A percentile compares a stretch with the other conserved stretches of the same genome.
phyloP scores from a whole-genome alignment of 1,139 yeast genomes.

The Kurtzmaniella quercitrusa region DNA sequence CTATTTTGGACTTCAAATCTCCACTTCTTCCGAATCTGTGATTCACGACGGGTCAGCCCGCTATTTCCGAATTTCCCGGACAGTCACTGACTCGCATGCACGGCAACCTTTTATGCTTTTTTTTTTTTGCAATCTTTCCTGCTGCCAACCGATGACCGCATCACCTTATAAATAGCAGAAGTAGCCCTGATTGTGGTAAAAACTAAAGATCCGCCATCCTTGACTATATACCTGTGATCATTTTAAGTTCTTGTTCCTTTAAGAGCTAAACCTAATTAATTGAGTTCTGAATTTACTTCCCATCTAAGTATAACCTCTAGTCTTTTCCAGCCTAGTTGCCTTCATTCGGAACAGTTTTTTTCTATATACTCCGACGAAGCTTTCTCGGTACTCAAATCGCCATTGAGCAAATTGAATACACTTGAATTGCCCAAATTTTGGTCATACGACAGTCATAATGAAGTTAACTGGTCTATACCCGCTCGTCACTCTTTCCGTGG shows the following conservation, averaged over 20 bases:
- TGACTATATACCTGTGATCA: neutral
- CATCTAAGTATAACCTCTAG: neutral
- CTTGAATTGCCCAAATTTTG: neutral
- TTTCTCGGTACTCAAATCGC: no score
- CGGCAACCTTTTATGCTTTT: neutral
- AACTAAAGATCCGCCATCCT: neutral
- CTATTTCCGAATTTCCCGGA: constrained; percentile 1
- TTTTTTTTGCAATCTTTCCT: neutral
- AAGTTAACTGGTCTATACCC: neutral
- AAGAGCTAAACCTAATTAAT: neutral
- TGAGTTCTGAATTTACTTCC: neutral
- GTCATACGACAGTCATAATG: neutral
- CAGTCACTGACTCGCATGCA: neutral
- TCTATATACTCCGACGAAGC: neutral
- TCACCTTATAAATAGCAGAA: neutral
- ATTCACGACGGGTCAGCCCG: neutral
- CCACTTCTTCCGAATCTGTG: neutral
- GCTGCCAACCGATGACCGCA: neutral
- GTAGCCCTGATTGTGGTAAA: neutral
- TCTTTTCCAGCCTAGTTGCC: neutral
- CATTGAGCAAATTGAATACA: no score
- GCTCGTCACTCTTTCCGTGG: constrained; percentile 14
- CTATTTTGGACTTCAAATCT: neutral
- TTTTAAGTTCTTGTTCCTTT: neutral
- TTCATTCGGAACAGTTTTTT: neutral